A percentile compares a stretch with the other conserved stretches of the same genome.
Conservation (phyloP, 352 stramenopile species). For the Aphanomyces cochlioides region DNA sequence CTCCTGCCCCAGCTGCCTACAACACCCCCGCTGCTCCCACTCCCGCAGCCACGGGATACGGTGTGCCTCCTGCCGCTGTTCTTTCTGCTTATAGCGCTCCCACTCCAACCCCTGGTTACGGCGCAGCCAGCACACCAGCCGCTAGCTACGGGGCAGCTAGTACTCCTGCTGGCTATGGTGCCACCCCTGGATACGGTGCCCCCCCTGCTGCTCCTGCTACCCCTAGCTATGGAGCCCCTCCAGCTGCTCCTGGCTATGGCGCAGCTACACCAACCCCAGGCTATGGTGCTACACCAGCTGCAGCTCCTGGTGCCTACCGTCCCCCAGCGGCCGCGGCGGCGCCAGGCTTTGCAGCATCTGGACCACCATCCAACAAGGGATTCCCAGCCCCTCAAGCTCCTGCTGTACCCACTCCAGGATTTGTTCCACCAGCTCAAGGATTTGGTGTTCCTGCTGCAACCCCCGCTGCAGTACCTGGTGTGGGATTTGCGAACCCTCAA, state of each 20-base stretch:
- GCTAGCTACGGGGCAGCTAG: background rate
- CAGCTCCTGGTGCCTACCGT: constrained; percentile 25
- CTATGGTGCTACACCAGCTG: constrained; percentile 35
- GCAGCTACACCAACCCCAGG: constrained; percentile 40
- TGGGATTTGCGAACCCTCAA: constrained; percentile 1
- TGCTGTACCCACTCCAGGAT: constrained; percentile 1
- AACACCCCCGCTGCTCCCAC: background rate
- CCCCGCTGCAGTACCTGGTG: background rate
- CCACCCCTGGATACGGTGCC: constrained; percentile 10
- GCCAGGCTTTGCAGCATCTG: constrained; percentile 33
- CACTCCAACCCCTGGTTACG: background rate
- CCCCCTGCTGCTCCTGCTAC: constrained; percentile 26
- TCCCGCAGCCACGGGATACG: background rate
- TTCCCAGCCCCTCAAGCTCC: constrained; percentile 8
- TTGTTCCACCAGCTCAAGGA: constrained; percentile 17
- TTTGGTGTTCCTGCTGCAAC: constrained; percentile 37
- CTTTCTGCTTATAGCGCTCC: constrained; percentile 1
- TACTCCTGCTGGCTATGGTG: constrained; percentile 5
- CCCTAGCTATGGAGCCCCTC: constrained; percentile 37
- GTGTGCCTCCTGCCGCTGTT: background rate
- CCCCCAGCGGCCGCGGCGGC: constrained; percentile 28
- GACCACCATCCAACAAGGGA: constrained; percentile 1
- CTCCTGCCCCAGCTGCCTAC: background rate
- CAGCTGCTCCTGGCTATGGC: constrained; percentile 41
- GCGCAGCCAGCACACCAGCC: background rate